A percentile compares a stretch with the other conserved stretches of the same genome.
Conservation (phyloP, 192 early-diverging fungal genomes). For the Podila epicladia region DNA sequence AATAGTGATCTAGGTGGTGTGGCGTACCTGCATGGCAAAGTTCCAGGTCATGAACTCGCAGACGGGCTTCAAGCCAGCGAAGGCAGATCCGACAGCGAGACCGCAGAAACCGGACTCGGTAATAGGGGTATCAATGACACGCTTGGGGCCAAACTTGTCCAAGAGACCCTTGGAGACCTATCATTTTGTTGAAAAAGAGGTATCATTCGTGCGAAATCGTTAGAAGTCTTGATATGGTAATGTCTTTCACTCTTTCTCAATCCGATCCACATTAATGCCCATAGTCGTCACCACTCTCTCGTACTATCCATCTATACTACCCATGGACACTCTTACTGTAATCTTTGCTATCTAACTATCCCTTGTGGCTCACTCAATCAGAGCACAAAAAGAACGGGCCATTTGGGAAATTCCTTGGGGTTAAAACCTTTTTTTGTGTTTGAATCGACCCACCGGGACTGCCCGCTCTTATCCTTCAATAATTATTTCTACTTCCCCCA, state of each 20-base stretch:
- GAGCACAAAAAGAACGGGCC: too few relatives aligned
- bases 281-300: too few relatives aligned
- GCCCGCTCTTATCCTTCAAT: too few relatives aligned
- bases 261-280: background rate
- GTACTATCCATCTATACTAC: too few relatives aligned
- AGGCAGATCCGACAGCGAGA: slow-evolving; percentile 93
- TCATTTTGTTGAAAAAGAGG: background rate
- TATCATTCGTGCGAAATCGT: background rate
- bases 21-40: slow-evolving; percentile 96
- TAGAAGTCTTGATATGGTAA: background rate
- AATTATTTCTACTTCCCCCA: too few relatives aligned
- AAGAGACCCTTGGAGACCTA: slow-evolving; percentile 96
- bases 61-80: slow-evolving; percentile 93
- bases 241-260: background rate
- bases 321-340: too few relatives aligned
- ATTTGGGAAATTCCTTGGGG: too few relatives aligned
- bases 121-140: slow-evolving; percentile 98
- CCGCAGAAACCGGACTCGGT: slow-evolving; percentile 99
- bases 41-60: slow-evolving; percentile 99
- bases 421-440: too few relatives aligned
- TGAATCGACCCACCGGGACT: too few relatives aligned
- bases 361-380: too few relatives aligned
- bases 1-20: background rate
- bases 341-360: too few relatives aligned
- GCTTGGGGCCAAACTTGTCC: slow-evolving; percentile 97